phyloP scores from a whole-genome alignment of 371 early-diverging fungal species.

The Fennellomyces sp. region DNA sequence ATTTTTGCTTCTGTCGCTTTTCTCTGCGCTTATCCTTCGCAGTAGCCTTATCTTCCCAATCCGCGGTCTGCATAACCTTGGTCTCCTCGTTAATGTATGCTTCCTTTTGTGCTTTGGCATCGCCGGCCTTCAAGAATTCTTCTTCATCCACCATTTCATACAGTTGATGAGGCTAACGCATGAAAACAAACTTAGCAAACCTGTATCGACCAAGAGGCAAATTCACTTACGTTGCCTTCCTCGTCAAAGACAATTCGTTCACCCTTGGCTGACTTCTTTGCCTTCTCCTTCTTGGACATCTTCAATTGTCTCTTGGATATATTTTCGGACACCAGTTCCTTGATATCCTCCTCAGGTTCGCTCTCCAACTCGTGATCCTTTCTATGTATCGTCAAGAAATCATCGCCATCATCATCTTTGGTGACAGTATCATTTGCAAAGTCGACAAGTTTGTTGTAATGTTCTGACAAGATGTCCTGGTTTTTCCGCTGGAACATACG shows the following conservation, averaged over 20 bases:
- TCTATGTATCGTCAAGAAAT: conserved; percentile 84
- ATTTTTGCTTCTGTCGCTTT: conserved; percentile 71
- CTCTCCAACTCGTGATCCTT: conserved; percentile 67
- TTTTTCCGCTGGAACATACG: conserved; percentile 93
- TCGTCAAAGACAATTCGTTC: conserved; percentile 90
- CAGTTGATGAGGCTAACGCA: conserved; percentile 58
- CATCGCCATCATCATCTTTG: conserved; percentile 62
- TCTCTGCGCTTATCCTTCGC: conserved; percentile 74
- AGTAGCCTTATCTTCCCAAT: conserved; percentile 71
- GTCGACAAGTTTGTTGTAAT: conserved; percentile 83
- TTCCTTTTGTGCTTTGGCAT: conserved; percentile 62
- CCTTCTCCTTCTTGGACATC: conserved; percentile 72
- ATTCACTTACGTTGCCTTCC: conserved; percentile 75
- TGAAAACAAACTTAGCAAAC: not conserved
- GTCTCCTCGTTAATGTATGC: conserved; percentile 70
- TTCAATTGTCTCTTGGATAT: conserved; percentile 74
- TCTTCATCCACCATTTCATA: conserved; percentile 82
- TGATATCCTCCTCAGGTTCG: conserved; percentile 42
- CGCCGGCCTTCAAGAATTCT: conserved; percentile 77
- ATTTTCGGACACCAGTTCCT: conserved; percentile 26
- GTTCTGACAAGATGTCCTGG: conserved; percentile 86
- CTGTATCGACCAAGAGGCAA: not conserved
- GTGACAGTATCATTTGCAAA: conserved; percentile 53
- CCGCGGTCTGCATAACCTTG: conserved; percentile 68
- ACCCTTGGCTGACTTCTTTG: conserved; percentile 69